Evolutionary conservation across 305 asterid genomes (phyloP), one percentile per base, ranked within the genome.

Genomic region (Fraxinus baroniana): DNA sequence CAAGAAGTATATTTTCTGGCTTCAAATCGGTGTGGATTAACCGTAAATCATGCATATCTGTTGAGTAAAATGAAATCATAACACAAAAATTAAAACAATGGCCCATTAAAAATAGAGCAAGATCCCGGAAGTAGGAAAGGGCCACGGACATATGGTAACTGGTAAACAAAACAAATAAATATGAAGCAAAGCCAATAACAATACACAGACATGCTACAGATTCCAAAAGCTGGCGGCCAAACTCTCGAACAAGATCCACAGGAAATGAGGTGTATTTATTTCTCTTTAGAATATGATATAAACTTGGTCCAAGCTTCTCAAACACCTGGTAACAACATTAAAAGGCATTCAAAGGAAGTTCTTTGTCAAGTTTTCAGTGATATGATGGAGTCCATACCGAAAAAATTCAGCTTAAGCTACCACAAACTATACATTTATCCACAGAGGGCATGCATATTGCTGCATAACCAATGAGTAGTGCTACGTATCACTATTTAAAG

Each of bases 221-320:
- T 88, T 95, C 98, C 98, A 95, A 93, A 84, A 95, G 95, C 93
- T 95, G 98, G 92, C 94, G 92, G 84, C 97, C 98, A 95, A 93
- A 93, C 94, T 95, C 98, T 84, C 98, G 98, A 86, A 95, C 98
- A 91, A 95, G 98, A 86, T 95, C 98, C 97, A 95, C 98, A 66
- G 95, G 98, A 88, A 91, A 90, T 83, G 98, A 91, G 86, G 93
- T 88, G 88, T 92, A 95, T 89, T 81, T 91, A 93, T 95, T 95
- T 93, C 95, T 93, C 92, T 93, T 92, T 90, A 93, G 97, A 89
- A 91, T 91, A 91, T 95, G 98, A 89, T 92, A 95, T 93, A 93
- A 95, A 91, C 98, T 95, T 85, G 98, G 98, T 80, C 98, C 98
- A 93, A 95, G 98, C 98, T 90, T 95, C 97, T 95, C 98, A 95